phyloP scores from a whole-genome alignment of 192 early-diverging fungal genomes.

The Podila epigama region DNA sequence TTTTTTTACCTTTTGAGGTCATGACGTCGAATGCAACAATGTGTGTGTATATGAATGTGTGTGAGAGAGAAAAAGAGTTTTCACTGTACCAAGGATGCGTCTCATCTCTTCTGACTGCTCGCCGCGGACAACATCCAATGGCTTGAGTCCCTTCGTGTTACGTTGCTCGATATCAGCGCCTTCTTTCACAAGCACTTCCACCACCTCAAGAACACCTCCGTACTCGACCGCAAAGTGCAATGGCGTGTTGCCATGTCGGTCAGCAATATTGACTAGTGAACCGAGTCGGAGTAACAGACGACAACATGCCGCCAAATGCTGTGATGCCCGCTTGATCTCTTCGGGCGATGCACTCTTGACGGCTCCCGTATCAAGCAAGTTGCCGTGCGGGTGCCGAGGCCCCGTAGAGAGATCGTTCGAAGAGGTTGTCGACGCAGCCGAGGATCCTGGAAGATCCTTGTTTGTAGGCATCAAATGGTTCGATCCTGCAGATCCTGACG shows the following conservation, averaged over 20 bases:
- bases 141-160: conserved; percentile 54
- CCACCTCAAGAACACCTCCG: conserved; percentile 56
- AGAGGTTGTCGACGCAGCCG: conserved; percentile 32
- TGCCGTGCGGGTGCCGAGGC: conserved; percentile 16
- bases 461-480: conserved; percentile 32
- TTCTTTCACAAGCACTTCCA: conserved; percentile 52
- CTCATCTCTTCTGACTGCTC: conserved; percentile 51
- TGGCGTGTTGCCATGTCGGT: conserved; percentile 57
- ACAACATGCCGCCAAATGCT: conserved; percentile 55
- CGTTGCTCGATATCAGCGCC: conserved; percentile 54
- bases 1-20: no score
- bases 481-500: conserved; percentile 24
- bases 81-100: conserved; percentile 45
- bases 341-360: conserved; percentile 30
- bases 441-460: conserved; percentile 22
- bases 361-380: conserved; percentile 7
- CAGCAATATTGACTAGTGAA: conserved; percentile 53
- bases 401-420: conserved; percentile 33
- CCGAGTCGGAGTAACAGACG: conserved; percentile 57
- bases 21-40: no score
- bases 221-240: conserved; percentile 63
- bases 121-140: conserved; percentile 53
- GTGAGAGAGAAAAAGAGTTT: neutral
- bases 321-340: conserved; percentile 32
- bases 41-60: neutral